A percentile compares a stretch with the other conserved stretches of the same genome.
These are phyloP conservation scores for Candida sanyaensis DNA, from an alignment of 1,139 yeast genomes.

Conservation along the genomic window DNA sequence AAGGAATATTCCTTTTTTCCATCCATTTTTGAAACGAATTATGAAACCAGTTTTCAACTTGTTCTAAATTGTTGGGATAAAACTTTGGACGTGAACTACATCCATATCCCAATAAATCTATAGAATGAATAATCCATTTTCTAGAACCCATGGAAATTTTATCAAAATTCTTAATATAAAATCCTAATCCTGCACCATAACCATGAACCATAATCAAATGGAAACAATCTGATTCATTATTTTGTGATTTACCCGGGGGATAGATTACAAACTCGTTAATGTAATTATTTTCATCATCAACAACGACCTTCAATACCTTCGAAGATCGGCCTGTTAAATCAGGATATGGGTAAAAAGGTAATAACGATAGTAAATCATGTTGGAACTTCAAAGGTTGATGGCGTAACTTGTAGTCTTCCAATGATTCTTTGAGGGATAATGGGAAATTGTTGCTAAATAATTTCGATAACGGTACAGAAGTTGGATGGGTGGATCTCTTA, in stretches of 20 bases:
- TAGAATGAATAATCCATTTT: conserved; percentile 68
- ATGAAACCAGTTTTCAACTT: conserved; percentile 56
- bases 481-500: conserved; percentile 58
- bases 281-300: conserved; percentile 44
- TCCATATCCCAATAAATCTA: conserved; percentile 77
- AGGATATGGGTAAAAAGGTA: conserved; percentile 41
- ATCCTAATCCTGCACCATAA: conserved; percentile 78
- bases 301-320: conserved; percentile 33
- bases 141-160: conserved; percentile 29
- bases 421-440: conserved; percentile 50
- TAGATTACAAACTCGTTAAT: conserved; percentile 67
- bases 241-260: conserved; percentile 40
- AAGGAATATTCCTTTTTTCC: conserved; percentile 28
- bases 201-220: conserved; percentile 75
- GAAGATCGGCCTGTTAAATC: conserved; percentile 34
- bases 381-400: conserved; percentile 51
- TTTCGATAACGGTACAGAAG: conserved; percentile 59
- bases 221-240: conserved; percentile 28
- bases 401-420: conserved; percentile 48
- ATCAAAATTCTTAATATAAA: conserved; percentile 63
- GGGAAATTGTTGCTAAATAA: conserved; percentile 60
- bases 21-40: conserved; percentile 53
- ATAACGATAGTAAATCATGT: conserved; percentile 45
- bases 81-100: conserved; percentile 68
- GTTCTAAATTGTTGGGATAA: conserved; percentile 18